Evolutionary conservation across 805 yeast species (phyloP).

Genomic region (Lachancea dasiensis): DNA sequence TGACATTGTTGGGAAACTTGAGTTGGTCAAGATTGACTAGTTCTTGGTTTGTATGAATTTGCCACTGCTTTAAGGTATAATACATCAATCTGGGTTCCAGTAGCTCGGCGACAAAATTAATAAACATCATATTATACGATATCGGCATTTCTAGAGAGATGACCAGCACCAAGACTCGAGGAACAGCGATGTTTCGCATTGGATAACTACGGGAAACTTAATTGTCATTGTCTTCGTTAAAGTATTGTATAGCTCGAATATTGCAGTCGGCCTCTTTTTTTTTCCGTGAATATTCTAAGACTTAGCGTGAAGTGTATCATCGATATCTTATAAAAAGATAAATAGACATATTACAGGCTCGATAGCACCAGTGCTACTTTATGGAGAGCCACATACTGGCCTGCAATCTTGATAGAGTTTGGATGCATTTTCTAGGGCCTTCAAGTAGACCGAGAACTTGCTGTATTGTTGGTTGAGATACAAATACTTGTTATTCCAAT

Average conservation of each 20-base stretch:
- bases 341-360: no score
- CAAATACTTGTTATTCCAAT: slow-evolving; percentile 39
- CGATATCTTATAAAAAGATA: no score
- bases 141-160: no score
- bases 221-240: no score
- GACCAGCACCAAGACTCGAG: no score
- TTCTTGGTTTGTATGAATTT: background rate
- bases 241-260: no score
- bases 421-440: slow-evolving; percentile 29
- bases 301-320: background rate
- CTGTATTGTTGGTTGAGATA: slow-evolving; percentile 34
- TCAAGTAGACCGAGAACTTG: slow-evolving; percentile 32
- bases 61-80: slow-evolving; percentile 1
- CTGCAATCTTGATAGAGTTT: background rate
- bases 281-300: background rate
- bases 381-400: background rate
- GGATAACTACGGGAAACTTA: no score
- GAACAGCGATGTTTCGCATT: no score
- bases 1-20: slow-evolving; percentile 54
- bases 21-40: background rate
- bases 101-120: no score
- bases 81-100: no score
- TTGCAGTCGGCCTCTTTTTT: no score
- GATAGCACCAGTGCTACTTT: background rate
- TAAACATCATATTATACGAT: no score